A percentile compares a stretch with the other conserved stretches of the same genome.
Evolutionary conservation across 2,329 filamentous ascomycete species (phyloP).

Genomic region (Aureobasidium sp.): DNA sequence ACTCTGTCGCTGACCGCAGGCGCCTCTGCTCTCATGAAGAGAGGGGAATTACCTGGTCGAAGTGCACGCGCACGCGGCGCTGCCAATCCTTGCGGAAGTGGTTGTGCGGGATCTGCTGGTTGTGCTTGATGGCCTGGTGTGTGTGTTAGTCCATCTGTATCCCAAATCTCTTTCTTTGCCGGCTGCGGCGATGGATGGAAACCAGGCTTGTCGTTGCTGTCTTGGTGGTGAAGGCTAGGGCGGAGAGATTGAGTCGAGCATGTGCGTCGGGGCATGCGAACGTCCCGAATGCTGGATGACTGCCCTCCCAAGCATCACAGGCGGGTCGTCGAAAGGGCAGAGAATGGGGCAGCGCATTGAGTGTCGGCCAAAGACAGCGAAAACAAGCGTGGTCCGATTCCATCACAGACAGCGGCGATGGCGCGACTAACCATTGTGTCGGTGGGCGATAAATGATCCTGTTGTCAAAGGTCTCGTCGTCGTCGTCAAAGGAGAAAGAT

Average conservation of each 20-base stretch:
- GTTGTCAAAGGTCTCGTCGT: slow-evolving; percentile 11
- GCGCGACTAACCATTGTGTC: slow-evolving; percentile 15
- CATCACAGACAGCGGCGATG: neutral
- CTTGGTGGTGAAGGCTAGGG: neutral
- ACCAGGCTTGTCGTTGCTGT: neutral
- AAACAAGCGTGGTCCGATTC: neutral
- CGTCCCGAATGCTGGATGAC: neutral
- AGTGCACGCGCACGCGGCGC: slow-evolving; percentile 96
- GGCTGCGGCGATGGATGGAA: neutral
- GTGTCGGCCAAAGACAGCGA: neutral
- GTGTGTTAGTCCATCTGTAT: neutral
- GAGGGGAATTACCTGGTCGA: slow-evolving; percentile 86
- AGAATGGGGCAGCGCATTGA: neutral
- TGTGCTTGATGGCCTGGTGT: slow-evolving; percentile 89
- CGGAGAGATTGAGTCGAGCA: neutral
- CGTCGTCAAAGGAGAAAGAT: slow-evolving; percentile 13
- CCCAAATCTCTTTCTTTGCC: neutral
- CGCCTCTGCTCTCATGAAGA: slow-evolving; percentile 47
- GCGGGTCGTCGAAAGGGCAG: neutral
- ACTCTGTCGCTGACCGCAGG: slow-evolving; percentile 37
- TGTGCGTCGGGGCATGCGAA: neutral
- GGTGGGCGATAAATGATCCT: slow-evolving; percentile 15
- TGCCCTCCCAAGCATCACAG: neutral
- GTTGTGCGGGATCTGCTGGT: slow-evolving; percentile 96
- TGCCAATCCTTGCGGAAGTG: slow-evolving; percentile 99